phyloP scores from a whole-genome alignment of 768 basidiomycete genomes.

The Paxillus rubicundulus region DNA sequence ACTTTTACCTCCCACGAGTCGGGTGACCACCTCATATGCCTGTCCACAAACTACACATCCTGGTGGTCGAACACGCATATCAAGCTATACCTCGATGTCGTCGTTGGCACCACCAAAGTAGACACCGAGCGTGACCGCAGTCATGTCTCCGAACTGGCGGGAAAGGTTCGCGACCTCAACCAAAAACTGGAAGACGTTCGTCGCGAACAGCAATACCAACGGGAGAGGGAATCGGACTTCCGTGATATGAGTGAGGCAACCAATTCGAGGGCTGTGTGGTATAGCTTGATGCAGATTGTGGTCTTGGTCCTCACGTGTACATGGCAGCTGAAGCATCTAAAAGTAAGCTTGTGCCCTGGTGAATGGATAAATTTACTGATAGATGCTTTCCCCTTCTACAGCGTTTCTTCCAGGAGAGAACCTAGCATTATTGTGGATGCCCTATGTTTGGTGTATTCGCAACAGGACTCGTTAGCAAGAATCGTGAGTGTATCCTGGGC shows the following conservation, averaged over 20 bases:
- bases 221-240: conserved; percentile 91
- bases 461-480: not conserved
- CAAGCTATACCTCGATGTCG: conserved; percentile 90
- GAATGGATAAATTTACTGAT: conserved; percentile 1
- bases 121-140: conserved; percentile 86
- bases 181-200: conserved; percentile 89
- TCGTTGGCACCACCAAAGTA: conserved; percentile 83
- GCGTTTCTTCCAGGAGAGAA: conserved; percentile 87
- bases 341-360: conserved; percentile 46
- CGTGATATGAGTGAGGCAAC: conserved; percentile 85
- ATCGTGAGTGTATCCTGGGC: not conserved
- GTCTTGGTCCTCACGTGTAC: conserved; percentile 81
- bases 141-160: conserved; percentile 78
- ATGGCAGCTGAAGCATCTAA: conserved; percentile 93
- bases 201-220: conserved; percentile 95
- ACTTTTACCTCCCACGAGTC: conserved; percentile 97
- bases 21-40: conserved; percentile 96
- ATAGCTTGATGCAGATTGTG: conserved; percentile 82
- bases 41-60: conserved; percentile 88
- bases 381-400: conserved; percentile 25
- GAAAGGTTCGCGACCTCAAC: conserved; percentile 90
- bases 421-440: conserved; percentile 30
- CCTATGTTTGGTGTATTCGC: conserved; percentile 4
- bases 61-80: conserved; percentile 89
- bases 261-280: conserved; percentile 94